These are phyloP conservation scores for Trifolium fragiferum DNA, from an alignment of 306 rosid species.

Conservation along the genomic window DNA sequence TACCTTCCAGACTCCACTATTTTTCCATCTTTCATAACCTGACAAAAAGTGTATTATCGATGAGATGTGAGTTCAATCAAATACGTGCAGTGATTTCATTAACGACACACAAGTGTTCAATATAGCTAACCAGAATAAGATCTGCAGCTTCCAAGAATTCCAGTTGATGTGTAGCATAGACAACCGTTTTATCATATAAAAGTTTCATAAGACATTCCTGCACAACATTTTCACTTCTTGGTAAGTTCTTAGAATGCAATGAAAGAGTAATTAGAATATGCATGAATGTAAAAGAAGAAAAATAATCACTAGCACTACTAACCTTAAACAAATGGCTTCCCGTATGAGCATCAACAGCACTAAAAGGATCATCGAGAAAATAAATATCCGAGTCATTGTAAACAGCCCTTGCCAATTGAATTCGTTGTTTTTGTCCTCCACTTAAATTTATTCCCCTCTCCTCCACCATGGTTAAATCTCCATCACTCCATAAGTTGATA, in stretches of 20 bases:
- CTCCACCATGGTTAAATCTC: conserved; percentile 74
- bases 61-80: background rate
- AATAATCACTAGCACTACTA: conserved; percentile 14
- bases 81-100: conserved; percentile 9
- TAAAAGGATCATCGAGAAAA: conserved; percentile 91
- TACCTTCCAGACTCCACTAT: conserved; percentile 76
- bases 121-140: conserved; percentile 65
- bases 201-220: conserved; percentile 88
- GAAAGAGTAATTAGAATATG: conserved; percentile 5
- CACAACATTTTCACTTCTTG: conserved; percentile 40
- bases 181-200: conserved; percentile 75
- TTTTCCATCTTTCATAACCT: conserved; percentile 85
- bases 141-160: conserved; percentile 90
- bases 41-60: conserved; percentile 1
- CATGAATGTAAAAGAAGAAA: conserved; percentile 1
- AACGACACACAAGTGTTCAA: conserved; percentile 5
- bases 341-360: conserved; percentile 95
- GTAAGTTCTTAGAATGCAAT: conserved; percentile 18
- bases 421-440: conserved; percentile 92
- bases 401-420: conserved; percentile 91
- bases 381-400: conserved; percentile 85
- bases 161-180: conserved; percentile 88
- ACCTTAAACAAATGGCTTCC: conserved; percentile 86
- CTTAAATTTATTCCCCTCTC: conserved; percentile 94
- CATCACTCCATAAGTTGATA: conserved; percentile 70